Evolutionary conservation across 2,329 filamentous ascomycete species (phyloP).

Genomic region (Fusarium armeniacum): DNA sequence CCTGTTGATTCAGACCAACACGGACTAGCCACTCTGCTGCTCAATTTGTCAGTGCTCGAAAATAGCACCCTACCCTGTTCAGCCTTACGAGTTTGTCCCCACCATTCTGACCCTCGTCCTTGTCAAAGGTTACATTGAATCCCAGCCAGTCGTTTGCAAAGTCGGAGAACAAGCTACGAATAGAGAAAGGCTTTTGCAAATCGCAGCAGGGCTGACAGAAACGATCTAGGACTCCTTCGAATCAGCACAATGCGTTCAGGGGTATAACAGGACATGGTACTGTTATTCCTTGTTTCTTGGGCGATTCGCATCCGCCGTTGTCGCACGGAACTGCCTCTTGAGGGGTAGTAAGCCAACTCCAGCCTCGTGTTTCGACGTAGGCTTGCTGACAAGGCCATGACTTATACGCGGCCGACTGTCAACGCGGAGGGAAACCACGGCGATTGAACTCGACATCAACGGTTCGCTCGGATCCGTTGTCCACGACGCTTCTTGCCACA

Average conservation of each 20-base stretch:
- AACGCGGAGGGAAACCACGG: background rate
- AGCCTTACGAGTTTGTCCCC: slow-evolving; percentile 48
- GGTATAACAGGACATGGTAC: slow-evolving; percentile 28
- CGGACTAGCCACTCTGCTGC: slow-evolving; percentile 9
- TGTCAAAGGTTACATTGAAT: slow-evolving; percentile 27
- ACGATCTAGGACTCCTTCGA: slow-evolving; percentile 10
- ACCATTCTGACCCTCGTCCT: slow-evolving; percentile 41
- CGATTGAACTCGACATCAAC: slow-evolving; percentile 15
- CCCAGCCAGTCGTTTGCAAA: slow-evolving; percentile 16
- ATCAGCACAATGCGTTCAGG: slow-evolving; percentile 4
- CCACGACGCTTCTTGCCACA: slow-evolving; percentile 40
- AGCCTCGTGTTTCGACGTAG: slow-evolving; percentile 32
- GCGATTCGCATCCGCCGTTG: slow-evolving; percentile 10
- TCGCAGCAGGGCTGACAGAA: slow-evolving; percentile 11
- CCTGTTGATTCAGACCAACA: slow-evolving; percentile 26
- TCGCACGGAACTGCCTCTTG: slow-evolving; percentile 14
- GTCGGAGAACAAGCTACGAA: slow-evolving; percentile 25
- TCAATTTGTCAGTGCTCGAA: slow-evolving; percentile 25
- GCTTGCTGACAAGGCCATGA: slow-evolving; percentile 40
- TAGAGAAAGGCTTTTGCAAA: slow-evolving; percentile 30
- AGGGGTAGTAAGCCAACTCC: slow-evolving; percentile 15
- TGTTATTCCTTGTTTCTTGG: slow-evolving; percentile 8
- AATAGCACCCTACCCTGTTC: slow-evolving; percentile 49
- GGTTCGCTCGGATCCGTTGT: slow-evolving; percentile 33
- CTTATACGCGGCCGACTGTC: slow-evolving; percentile 30